phyloP scores from a whole-genome alignment of 1,284 basidiomycete genomes.

The Microbotryum lychnidis-dioicae region DNA sequence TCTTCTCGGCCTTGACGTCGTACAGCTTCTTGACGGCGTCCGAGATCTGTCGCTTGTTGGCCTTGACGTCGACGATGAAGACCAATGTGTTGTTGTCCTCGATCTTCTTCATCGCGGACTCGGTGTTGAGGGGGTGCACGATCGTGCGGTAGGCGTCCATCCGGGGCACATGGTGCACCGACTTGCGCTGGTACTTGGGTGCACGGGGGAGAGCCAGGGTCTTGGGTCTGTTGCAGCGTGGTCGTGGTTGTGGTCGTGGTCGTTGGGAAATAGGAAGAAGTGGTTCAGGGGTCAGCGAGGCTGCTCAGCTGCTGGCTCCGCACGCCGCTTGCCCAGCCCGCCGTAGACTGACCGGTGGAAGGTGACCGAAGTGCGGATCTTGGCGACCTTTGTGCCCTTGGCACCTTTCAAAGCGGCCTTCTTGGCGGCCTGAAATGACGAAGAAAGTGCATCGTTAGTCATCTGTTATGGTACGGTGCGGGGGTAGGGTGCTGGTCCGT shows the following conservation, averaged over 20 bases:
- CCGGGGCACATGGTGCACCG: slow-evolving; percentile 83
- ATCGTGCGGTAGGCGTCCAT: slow-evolving; percentile 97
- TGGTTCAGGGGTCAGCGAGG: background rate
- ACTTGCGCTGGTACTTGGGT: slow-evolving; percentile 92
- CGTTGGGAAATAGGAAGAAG: background rate
- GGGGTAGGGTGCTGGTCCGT: too few relatives aligned
- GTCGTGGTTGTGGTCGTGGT: slow-evolving; percentile 7
- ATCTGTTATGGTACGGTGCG: background rate
- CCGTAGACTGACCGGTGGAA: slow-evolving; percentile 69
- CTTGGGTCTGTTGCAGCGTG: slow-evolving; percentile 55
- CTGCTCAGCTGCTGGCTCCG: too few relatives aligned
- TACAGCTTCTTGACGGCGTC: slow-evolving; percentile 98
- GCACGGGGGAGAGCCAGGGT: slow-evolving; percentile 75
- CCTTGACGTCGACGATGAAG: slow-evolving; percentile 88
- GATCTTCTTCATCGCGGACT: slow-evolving; percentile 94
- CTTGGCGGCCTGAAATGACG: slow-evolving; percentile 83
- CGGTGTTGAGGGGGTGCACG: slow-evolving; percentile 59
- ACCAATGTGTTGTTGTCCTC: slow-evolving; percentile 99
- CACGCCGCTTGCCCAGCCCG: background rate
- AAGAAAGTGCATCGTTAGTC: background rate
- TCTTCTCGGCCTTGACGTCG: slow-evolving; percentile 89
- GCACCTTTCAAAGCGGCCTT: slow-evolving; percentile 90
- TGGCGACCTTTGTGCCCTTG: slow-evolving; percentile 67
- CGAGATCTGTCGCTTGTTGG: slow-evolving; percentile 99
- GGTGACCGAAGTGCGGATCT: slow-evolving; percentile 75